phyloP scores from a whole-genome alignment of 306 rosid species.

The Nissolia schottii region DNA sequence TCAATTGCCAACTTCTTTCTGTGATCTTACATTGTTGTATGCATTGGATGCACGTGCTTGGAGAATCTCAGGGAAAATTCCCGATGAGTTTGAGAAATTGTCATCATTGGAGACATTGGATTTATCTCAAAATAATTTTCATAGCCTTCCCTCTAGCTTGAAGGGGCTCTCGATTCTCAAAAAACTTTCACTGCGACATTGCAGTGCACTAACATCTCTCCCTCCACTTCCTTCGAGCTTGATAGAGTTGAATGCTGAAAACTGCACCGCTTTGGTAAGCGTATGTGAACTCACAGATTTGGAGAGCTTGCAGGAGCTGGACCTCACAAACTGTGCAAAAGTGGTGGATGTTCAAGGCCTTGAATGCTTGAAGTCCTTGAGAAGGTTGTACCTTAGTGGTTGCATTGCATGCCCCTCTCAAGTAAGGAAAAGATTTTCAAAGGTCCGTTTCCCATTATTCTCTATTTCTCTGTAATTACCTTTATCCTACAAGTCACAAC shows the following conservation, averaged over 20 bases:
- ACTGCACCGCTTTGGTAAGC: slow-evolving; percentile 44
- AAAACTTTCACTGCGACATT: slow-evolving; percentile 31
- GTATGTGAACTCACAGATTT: slow-evolving; percentile 50
- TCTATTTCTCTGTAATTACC: background rate
- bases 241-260: slow-evolving; percentile 35
- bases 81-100: slow-evolving; percentile 54
- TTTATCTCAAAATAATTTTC: slow-evolving; percentile 39
- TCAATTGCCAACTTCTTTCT: slow-evolving; percentile 43
- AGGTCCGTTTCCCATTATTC: slow-evolving; percentile 33
- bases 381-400: slow-evolving; percentile 41
- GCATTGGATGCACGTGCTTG: slow-evolving; percentile 44
- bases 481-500: background rate
- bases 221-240: slow-evolving; percentile 72
- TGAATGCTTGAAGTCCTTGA: slow-evolving; percentile 56
- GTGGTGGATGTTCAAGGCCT: slow-evolving; percentile 60
- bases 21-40: slow-evolving; percentile 37
- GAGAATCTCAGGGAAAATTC: slow-evolving; percentile 50
- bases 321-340: slow-evolving; percentile 52
- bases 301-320: slow-evolving; percentile 36
- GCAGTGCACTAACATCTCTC: slow-evolving; percentile 41
- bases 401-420: slow-evolving; percentile 45
- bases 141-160: slow-evolving; percentile 60
- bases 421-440: slow-evolving; percentile 41
- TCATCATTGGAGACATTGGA: slow-evolving; percentile 40
- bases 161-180: slow-evolving; percentile 46